These are phyloP conservation scores for Chenopodium album DNA, from an alignment of 148 eudicot species.

Conservation along the genomic window DNA sequence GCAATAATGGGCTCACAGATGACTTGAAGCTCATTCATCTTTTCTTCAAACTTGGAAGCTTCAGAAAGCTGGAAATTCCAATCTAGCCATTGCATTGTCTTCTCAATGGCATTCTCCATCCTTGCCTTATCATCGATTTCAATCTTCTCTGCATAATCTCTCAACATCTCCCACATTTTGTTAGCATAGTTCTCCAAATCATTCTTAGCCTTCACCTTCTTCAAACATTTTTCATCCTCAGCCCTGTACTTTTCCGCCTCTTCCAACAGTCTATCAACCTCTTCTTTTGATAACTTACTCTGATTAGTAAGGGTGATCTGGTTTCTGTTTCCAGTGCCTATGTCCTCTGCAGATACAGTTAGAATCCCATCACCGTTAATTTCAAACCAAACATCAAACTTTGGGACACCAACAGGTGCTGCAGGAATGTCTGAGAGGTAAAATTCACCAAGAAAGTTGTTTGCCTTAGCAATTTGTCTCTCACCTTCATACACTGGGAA, in stretches of 20 bases:
- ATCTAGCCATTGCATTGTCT: conserved; percentile 6
- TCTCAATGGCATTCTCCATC: conserved; percentile 8
- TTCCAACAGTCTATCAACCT: conserved; percentile 25
- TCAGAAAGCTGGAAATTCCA: conserved; percentile 18
- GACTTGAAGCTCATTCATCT: conserved; percentile 16
- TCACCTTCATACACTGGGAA: conserved; percentile 29
- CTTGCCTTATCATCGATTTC: background rate
- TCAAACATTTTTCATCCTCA: conserved; percentile 20
- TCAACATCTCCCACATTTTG: background rate
- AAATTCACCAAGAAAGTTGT: conserved; percentile 23
- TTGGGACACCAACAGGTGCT: conserved; percentile 5
- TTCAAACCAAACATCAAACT: conserved; percentile 16
- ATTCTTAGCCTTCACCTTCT: conserved; percentile 23
- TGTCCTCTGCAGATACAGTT: conserved; percentile 16
- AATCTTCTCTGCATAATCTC: conserved; percentile 1
- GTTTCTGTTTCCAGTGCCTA: conserved; percentile 24
- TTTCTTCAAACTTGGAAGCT: conserved; percentile 13
- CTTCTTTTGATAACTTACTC: conserved; percentile 17
- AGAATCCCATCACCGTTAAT: conserved; percentile 29
- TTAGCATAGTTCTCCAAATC: conserved; percentile 24
- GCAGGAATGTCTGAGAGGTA: conserved; percentile 9
- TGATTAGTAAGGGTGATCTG: conserved; percentile 28
- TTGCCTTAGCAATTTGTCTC: conserved; percentile 13
- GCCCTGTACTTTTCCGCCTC: conserved; percentile 30
- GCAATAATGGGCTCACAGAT: conserved; percentile 20